A percentile compares a stretch with the other conserved stretches of the same genome.
Conservation (phyloP, 371 early-diverging fungal species). For the Rhizopus microsporus region DNA sequence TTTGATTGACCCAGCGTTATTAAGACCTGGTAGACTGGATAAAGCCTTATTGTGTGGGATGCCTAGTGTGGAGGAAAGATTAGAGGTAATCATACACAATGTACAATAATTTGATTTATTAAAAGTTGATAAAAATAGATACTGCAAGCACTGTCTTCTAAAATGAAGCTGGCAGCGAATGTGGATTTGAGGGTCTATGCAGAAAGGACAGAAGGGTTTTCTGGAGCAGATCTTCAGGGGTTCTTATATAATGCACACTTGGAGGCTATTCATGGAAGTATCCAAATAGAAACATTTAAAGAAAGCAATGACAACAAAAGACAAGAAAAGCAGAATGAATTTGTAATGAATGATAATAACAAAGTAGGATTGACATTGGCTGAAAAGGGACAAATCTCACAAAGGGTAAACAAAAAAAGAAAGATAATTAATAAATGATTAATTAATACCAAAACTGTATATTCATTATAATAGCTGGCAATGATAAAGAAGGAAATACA, state of each 20-base stretch:
- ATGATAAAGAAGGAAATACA: conserved; percentile 55
- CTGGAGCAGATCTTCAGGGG: conserved; percentile 95
- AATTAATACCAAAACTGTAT: not conserved
- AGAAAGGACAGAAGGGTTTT: conserved; percentile 70
- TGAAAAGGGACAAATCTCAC: conserved; percentile 62
- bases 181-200: conserved; percentile 67
- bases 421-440: not conserved
- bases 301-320: conserved; percentile 39
- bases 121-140: conserved; percentile 38
- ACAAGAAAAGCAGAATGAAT: conserved; percentile 33
- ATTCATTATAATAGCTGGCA: conserved; percentile 36
- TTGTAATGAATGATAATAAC: conserved; percentile 34
- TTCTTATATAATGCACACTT: conserved; percentile 91
- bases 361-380: conserved; percentile 58
- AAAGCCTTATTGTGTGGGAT: conserved; percentile 88
- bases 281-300: conserved; percentile 54
- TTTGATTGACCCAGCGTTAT: conserved; percentile 96
- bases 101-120: not conserved
- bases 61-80: conserved; percentile 75
- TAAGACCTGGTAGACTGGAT: conserved; percentile 98
- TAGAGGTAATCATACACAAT: conserved; percentile 42
- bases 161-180: conserved; percentile 61
- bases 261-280: conserved; percentile 80
- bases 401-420: conserved; percentile 45
- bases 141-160: conserved; percentile 61